phyloP scores from a whole-genome alignment of 768 basidiomycete genomes.

The Boletus barrowsii region DNA sequence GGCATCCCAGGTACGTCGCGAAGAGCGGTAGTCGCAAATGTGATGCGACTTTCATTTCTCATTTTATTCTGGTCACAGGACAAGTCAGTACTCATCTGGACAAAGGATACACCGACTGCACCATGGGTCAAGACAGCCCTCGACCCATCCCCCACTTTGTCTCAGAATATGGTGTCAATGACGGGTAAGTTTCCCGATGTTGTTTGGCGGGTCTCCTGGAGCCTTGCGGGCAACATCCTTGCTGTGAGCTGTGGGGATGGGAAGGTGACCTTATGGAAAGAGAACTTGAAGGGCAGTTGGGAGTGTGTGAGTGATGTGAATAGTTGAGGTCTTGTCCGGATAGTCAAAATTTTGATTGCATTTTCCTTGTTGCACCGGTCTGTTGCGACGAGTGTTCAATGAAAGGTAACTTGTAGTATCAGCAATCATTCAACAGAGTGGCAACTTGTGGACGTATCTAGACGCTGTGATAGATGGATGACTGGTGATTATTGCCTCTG shows the following conservation, averaged over 20 bases:
- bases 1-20: conserved; percentile 68
- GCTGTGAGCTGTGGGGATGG: conserved; percentile 98
- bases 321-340: conserved; percentile 41
- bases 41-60: background rate
- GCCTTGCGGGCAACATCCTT: conserved; percentile 90
- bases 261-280: conserved; percentile 98
- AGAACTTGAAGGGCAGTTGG: conserved; percentile 92
- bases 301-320: conserved; percentile 96
- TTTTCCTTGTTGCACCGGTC: no score
- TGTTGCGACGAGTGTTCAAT: no score
- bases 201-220: conserved; percentile 99
- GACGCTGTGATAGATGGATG: no score
- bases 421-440: no score
- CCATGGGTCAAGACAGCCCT: conserved; percentile 81
- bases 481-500: no score
- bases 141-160: conserved; percentile 59
- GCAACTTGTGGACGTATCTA: no score
- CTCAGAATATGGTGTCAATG: conserved; percentile 42
- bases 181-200: conserved; percentile 92
- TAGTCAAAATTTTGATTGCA: no score
- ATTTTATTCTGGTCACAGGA: conserved; percentile 40
- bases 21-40: background rate
- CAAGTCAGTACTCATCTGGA: conserved; percentile 89
- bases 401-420: no score
- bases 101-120: conserved; percentile 70